Base-by-base conservation (phyloP, 192 early-diverging fungal genomes). In the Blastocladiella britannica region DNA sequence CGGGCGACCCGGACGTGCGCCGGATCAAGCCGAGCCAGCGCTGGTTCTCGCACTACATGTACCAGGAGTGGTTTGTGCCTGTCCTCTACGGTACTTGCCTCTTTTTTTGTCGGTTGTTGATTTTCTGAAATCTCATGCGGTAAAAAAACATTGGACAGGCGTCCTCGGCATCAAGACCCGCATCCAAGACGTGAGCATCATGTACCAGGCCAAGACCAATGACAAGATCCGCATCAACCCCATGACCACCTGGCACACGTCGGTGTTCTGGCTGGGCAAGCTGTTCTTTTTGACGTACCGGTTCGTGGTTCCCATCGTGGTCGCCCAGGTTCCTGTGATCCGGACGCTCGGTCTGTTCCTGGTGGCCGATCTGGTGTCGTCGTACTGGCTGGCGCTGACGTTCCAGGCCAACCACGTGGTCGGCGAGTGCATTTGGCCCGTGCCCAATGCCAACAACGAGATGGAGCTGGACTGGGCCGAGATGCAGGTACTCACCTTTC, bases 341-440 rank as follows among this genome's bases (percentile, higher is more conserved):
- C 66, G 67, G 28, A 67, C 70, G 6, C 51, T 71, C n/a, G 6
- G 61, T 23, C 55, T 78, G 28, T 72, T 76, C 55, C 57, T 66
- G 1, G 55, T 73, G 12, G 61, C 76, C 15, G 76, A 78, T 53
- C 43, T 71, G 57, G 57, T 73, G 1, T 58, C 73, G 20, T 68
- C 69, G 20, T 73, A 73, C 53, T 74, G 72, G 69, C 63, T 78
- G 28, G 69, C 76, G 3, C 58, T 75, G 26, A 70, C 72, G 31
- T 78, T 78, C 62, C 76, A 78, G 60, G 76, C 73, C 3, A 78
- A 78, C 66, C 76, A 78, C 51, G 76, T 78, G 5, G 76, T 78
- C 0, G 65, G 66, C 30, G 74, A 78, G 47, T 71, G 73, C 7
- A 63, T 70, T 55, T 78, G 76, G 76, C 76, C 76, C 22, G 53